Evolutionary conservation across 2,329 filamentous ascomycete species (phyloP), one percentile per base, ranked within the genome.

Genomic region (Calonectria henricotiae): DNA sequence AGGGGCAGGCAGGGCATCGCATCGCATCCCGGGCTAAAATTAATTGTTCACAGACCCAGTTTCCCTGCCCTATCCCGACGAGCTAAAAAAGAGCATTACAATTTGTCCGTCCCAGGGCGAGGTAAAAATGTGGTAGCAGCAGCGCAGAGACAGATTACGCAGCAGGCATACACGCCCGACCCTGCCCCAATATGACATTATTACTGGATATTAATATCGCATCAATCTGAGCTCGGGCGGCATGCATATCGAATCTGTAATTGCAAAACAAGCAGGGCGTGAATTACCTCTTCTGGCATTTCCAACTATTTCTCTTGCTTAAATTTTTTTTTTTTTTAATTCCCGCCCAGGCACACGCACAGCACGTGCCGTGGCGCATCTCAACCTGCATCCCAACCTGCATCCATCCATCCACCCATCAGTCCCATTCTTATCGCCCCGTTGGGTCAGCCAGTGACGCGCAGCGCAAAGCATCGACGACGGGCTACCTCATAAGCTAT

Each of bases 311-410:
- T 37, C 17, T n/a, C n/a, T 44, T 20, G 20, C 20, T 20, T 20
- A 20, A 20, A 20, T 30, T 60, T n/a, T n/a, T 1, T 41, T 32
- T 13, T 5, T 15, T 58, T 51, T 55, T 58, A 32, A 44, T 43
- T 65, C 25, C 41, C 65, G 68, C 17, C 70, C 73, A 69, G 20
- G 30, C 11, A 41, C 46, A 37, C 63, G 67, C 71, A 62, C 23
- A 49, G 74, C 74, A 75, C 74, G 71, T 76, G 73, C 68, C 67
- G 61, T 64, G 51, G 69, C 71, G 64, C 64, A 47, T 65, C 63
- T 64, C 47, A 30, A 41, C 51, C 47, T 44, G 41, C 43, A 46
- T 46, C 54, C 7, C 27, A 30, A 30, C 27, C 27, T 30, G 27
- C 32, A 60, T 60, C 35, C 49, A 54, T 54, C 49, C 49, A 54